A percentile compares a stretch with the other conserved stretches of the same genome.
Evolutionary conservation across 768 basidiomycete species (phyloP).

Genomic region (Lactarius deliciosus): DNA sequence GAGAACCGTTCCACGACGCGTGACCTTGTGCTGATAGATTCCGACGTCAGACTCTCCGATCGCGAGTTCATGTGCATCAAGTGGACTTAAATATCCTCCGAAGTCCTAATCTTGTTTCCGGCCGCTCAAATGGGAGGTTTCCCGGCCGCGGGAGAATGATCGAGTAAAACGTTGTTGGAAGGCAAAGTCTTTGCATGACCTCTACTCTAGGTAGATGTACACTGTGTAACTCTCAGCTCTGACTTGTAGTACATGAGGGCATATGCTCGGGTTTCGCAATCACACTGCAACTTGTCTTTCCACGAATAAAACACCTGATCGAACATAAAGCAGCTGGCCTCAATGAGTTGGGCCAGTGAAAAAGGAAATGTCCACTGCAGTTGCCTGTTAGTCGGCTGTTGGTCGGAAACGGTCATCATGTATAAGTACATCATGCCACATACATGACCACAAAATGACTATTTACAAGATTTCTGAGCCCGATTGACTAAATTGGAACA

Average conservation of each 20-base stretch:
- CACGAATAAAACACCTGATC: background rate
- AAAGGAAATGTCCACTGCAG: too few species aligned
- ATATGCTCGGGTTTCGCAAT: background rate
- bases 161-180: background rate
- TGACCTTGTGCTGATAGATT: background rate
- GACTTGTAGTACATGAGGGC: background rate
- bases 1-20: constrained; percentile 23
- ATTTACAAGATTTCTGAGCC: too few species aligned
- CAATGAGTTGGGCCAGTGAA: background rate
- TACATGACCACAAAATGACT: too few species aligned
- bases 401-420: too few species aligned
- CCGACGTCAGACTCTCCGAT: constrained; percentile 48
- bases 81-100: constrained; percentile 58
- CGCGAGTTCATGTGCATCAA: constrained; percentile 51
- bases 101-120: constrained; percentile 43
- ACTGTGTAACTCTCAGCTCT: background rate
- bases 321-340: background rate
- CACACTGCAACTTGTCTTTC: background rate
- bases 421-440: too few species aligned
- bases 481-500: too few species aligned
- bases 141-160: background rate
- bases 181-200: background rate
- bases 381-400: too few species aligned
- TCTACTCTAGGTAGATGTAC: background rate
- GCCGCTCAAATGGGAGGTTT: background rate